Percentiles rank a stretch among this genome's conserved stretches.
These are phyloP conservation scores for Syzygium jambos DNA, from an alignment of 345 rosid species.

Conservation along the genomic window DNA sequence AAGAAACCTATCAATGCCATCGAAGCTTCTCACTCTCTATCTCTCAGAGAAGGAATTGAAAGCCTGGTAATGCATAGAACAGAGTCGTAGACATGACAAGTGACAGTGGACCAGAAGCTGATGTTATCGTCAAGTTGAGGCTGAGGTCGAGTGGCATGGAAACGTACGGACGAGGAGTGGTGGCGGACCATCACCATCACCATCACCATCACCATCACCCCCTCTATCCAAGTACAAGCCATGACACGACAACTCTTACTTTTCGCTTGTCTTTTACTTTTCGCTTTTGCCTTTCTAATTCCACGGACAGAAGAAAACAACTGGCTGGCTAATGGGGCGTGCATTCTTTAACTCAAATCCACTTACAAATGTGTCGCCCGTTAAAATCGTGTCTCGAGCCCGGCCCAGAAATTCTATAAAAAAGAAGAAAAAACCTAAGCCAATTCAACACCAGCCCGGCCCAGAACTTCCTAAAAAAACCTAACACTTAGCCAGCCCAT, in stretches of 20 bases:
- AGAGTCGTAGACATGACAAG: neutral
- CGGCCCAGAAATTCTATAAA: too few relatives aligned
- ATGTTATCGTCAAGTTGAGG: neutral
- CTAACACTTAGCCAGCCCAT: too few relatives aligned
- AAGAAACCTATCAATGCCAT: conserved; percentile 2
- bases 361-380: too few relatives aligned
- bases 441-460: too few relatives aligned
- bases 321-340: too few relatives aligned
- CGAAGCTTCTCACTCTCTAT: neutral
- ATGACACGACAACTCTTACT: neutral
- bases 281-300: too few relatives aligned
- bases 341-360: too few relatives aligned
- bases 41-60: neutral
- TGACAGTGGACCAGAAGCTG: neutral
- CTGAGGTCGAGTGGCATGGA: neutral
- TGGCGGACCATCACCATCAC: neutral
- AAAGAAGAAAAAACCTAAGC: too few relatives aligned
- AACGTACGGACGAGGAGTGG: neutral
- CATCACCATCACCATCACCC: neutral
- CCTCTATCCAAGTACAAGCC: neutral
- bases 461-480: too few relatives aligned
- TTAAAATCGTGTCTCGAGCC: too few relatives aligned
- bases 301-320: too few relatives aligned
- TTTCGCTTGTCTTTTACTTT: too few relatives aligned
- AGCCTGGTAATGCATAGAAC: neutral